phyloP scores from a whole-genome alignment of 768 basidiomycete genomes.

The Lentinus brumalis region DNA sequence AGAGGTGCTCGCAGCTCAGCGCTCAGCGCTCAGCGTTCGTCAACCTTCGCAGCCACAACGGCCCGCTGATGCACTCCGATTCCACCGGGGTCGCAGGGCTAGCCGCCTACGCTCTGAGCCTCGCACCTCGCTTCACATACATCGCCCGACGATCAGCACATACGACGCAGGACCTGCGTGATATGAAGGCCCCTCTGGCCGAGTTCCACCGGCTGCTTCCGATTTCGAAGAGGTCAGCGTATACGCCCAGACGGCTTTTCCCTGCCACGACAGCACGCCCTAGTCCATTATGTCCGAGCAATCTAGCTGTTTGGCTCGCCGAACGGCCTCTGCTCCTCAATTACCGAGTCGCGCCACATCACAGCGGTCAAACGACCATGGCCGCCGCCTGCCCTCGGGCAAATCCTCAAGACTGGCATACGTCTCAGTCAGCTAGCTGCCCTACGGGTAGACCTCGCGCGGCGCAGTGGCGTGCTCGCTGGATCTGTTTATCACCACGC shows the following conservation, averaged over 20 bases:
- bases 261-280: constrained; percentile 19
- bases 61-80: too few species aligned
- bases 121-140: constrained; percentile 31
- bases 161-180: neutral
- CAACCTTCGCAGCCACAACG: too few species aligned
- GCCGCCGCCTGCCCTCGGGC: constrained; percentile 15
- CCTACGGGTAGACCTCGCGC: constrained; percentile 8
- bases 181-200: constrained; percentile 1
- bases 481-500: too few species aligned
- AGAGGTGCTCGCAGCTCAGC: too few species aligned
- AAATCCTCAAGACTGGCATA: constrained; percentile 24
- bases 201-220: constrained; percentile 15
- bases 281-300: constrained; percentile 14
- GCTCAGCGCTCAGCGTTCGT: too few species aligned
- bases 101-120: too few species aligned
- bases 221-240: constrained; percentile 16
- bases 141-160: constrained; percentile 11
- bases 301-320: constrained; percentile 24
- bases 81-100: too few species aligned
- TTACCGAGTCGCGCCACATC: constrained; percentile 30
- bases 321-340: constrained; percentile 29
- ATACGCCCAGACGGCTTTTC: constrained; percentile 5
- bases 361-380: constrained; percentile 26
- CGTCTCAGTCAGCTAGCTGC: constrained; percentile 24
- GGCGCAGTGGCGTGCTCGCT: too few species aligned